Conservation (phyloP, 768 basidiomycete genomes). For the Suillus americanus region DNA sequence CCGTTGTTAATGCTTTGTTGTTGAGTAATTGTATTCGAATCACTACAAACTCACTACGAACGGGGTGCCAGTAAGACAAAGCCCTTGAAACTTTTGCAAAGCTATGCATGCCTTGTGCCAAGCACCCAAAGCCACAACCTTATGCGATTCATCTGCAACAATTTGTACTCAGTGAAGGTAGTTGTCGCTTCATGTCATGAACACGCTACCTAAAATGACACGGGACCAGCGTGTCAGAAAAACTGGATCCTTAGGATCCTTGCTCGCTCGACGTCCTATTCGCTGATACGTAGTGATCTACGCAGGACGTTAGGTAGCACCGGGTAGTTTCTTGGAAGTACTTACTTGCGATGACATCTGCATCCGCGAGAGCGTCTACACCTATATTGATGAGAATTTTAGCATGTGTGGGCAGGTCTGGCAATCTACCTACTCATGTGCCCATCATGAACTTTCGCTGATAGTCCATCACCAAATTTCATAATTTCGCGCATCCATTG, state of each 20-base stretch:
- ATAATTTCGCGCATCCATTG: background rate
- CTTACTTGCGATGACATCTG: background rate
- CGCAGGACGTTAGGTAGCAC: background rate
- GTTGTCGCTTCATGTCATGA: background rate
- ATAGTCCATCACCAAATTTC: background rate
- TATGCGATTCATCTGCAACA: slow-evolving; percentile 1
- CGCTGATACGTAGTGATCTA: background rate
- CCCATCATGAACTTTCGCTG: background rate
- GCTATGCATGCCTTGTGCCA: background rate
- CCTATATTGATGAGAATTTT: background rate
- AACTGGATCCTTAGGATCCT: background rate
- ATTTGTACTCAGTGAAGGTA: background rate
- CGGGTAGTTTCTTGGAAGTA: background rate
- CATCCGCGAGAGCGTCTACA: background rate
- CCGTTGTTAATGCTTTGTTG: background rate
- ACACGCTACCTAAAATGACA: background rate
- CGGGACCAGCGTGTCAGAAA: background rate
- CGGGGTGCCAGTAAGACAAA: background rate
- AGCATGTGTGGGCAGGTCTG: background rate
- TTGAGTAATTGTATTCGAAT: background rate
- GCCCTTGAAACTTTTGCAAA: background rate
- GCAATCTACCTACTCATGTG: background rate
- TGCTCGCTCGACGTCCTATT: background rate
- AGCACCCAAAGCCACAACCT: background rate
- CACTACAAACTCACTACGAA: background rate